Evolutionary conservation across 2,329 filamentous ascomycete genomes (phyloP), one percentile per base, ranked within the genome.

Genomic region (Fusarium devonianum): DNA sequence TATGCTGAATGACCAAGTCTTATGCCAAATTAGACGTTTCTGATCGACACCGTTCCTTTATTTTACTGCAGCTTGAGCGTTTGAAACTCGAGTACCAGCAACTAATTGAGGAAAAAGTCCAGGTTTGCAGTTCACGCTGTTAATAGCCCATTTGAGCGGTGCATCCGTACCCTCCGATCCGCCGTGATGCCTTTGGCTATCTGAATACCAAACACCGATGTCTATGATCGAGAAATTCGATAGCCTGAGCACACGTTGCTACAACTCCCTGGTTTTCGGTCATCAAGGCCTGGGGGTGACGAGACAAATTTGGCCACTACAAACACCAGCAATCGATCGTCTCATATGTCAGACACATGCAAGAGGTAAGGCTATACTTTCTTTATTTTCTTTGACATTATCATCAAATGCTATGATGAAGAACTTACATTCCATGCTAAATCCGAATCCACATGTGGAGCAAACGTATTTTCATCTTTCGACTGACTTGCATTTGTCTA

Each of bases 381-480:
- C 65, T 58, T 49, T 53, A 58, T 39, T 58, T 37, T 53, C 48
- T 45, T 49, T 17, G 8, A 39, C 18, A 11, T 29, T 18, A 21
- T 30, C 14, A 51, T 28, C 44, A 58, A 49, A 62, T 69, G 56
- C 60, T 75, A 75, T 89, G 87, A 90, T 90, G 85, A 82, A 68
- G 78, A 76, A 81, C 75, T 76, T 78, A 79, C 76, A 85, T 86
- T 88, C 85, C 84, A 88, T 89, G 86, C 86, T 89, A 89, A 89
- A 83, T 75, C 87, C 79, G 86, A 90, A 67, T 68, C 64, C 63
- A 65, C 68, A 82, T 85, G 83, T 88, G 81, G 84, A 88, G 75
- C 74, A 78, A 83, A 78, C 76, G 79, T 81, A 80, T 89, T 89
- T 90, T 90, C 87, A 90, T 89, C 87, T 89, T 89, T 89, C 86